Percentiles rank a stretch among this genome's conserved stretches.
Evolutionary conservation across 495 filamentous ascomycete genomes (phyloP).

Genomic region (Terfezia claveryi): DNA sequence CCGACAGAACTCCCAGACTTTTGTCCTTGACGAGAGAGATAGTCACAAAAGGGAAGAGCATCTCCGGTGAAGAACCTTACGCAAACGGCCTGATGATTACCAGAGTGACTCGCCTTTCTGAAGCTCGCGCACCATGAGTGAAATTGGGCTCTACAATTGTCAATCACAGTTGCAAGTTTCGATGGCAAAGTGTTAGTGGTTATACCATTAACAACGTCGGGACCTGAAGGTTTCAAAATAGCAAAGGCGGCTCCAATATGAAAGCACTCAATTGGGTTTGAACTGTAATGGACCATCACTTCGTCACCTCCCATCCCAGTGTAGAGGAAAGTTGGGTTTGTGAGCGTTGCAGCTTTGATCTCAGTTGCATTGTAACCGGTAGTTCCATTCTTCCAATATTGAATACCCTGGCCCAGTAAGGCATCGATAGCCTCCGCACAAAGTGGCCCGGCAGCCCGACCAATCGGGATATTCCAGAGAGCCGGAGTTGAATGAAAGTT

Average conservation of each 20-base stretch:
- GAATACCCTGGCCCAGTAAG: neutral
- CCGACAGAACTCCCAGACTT: constrained; percentile 2
- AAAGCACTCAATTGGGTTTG: constrained; percentile 27
- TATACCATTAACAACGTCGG: neutral
- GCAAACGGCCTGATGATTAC: constrained; percentile 8
- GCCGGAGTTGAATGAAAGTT: neutral
- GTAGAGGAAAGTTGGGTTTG: constrained; percentile 22
- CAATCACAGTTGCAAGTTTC: neutral
- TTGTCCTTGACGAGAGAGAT: constrained; percentile 20
- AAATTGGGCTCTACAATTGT: constrained; percentile 13
- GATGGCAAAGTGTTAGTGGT: too few species aligned
- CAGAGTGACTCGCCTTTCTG: constrained; percentile 2
- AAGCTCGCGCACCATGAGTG: constrained; percentile 18
- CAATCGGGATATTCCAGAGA: neutral
- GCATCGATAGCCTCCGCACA: neutral
- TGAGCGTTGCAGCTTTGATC: constrained; percentile 6
- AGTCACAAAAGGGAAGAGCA: constrained; percentile 26
- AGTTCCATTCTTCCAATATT: constrained; percentile 13
- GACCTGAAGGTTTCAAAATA: neutral
- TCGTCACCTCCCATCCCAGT: neutral
- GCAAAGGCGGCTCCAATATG: constrained; percentile 14
- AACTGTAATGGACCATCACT: constrained; percentile 22
- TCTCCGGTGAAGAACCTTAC: constrained; percentile 28
- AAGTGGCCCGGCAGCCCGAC: constrained; percentile 10
- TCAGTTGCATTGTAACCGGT: constrained; percentile 3